Conservation (phyloP, 164 flowering plant genomes). For the Warburgia ugandensis region DNA sequence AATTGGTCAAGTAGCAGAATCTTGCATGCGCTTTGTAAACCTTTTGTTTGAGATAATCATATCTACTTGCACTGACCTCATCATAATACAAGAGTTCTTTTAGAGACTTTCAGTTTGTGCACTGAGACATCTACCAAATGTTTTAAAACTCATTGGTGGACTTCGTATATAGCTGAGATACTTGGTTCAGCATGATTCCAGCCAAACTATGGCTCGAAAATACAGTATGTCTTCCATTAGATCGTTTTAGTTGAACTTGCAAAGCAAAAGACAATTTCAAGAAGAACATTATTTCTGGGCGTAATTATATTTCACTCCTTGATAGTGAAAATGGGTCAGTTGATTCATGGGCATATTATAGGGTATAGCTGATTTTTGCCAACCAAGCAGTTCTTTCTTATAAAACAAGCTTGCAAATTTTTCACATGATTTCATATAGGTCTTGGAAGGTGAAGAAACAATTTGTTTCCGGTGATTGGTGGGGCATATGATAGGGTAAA, state of each 20-base stretch:
- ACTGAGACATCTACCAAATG: background rate
- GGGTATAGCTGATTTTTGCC: too few species aligned
- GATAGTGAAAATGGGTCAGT: too few species aligned
- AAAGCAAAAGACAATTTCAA: too few species aligned
- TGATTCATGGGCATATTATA: too few species aligned
- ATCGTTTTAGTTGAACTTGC: background rate
- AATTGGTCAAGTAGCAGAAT: constrained; percentile 82
- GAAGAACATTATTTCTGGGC: too few species aligned
- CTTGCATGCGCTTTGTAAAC: constrained; percentile 9
- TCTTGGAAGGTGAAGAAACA: background rate
- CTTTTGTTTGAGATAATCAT: background rate
- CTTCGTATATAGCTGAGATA: background rate
- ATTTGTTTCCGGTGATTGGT: constrained; percentile 56
- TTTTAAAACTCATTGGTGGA: background rate
- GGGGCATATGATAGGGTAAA: constrained; percentile 80
- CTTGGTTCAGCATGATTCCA: too few species aligned
- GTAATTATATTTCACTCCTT: too few species aligned
- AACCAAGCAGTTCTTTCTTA: background rate
- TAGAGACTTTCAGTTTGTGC: background rate
- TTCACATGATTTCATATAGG: background rate
- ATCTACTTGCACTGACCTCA: background rate
- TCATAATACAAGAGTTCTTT: too few species aligned
- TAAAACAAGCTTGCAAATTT: too few species aligned
- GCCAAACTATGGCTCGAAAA: too few species aligned
- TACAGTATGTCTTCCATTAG: background rate